A percentile compares a stretch with the other conserved stretches of the same genome.
Conservation (phyloP, 2,329 filamentous ascomycete genomes). For the Neonectria faginata region DNA sequence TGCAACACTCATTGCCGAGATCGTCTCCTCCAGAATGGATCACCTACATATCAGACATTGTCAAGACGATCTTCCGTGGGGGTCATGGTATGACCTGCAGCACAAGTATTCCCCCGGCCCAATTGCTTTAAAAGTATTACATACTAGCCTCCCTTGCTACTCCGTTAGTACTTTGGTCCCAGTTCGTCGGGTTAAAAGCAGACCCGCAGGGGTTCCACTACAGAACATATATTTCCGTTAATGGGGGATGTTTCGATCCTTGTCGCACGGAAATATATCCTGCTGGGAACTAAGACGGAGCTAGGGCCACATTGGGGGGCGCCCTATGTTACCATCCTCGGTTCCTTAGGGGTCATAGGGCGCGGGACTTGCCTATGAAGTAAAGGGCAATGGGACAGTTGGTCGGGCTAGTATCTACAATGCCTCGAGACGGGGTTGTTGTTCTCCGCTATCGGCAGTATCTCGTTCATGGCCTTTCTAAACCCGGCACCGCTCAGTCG, state of each 20-base stretch:
- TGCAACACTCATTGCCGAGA: not conserved
- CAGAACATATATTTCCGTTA: not conserved
- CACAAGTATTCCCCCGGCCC: not conserved
- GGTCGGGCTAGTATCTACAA: not conserved
- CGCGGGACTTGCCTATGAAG: not conserved
- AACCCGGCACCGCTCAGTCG: not conserved
- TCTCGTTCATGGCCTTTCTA: not conserved
- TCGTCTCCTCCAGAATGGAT: not conserved
- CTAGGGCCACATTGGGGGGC: constrained; percentile 6
- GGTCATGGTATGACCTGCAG: constrained; percentile 13
- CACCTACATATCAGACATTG: not conserved
- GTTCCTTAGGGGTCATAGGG: constrained; percentile 6
- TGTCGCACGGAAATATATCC: constrained; percentile 3
- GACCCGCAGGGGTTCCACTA: not conserved
- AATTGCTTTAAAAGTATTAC: constrained; percentile 20
- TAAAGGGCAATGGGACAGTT: not conserved
- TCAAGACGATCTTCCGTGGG: constrained; percentile 9
- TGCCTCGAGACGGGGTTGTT: not conserved
- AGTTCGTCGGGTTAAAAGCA: constrained; percentile 3
- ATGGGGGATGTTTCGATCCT: not conserved
- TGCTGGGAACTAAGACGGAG: not conserved
- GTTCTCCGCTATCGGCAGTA: not conserved
- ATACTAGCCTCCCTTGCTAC: constrained; percentile 5
- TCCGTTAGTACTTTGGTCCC: constrained; percentile 15
- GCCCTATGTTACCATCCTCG: not conserved